These are phyloP conservation scores for Agastache rugosa DNA, from an alignment of 257 asterid species.

Conservation along the genomic window DNA sequence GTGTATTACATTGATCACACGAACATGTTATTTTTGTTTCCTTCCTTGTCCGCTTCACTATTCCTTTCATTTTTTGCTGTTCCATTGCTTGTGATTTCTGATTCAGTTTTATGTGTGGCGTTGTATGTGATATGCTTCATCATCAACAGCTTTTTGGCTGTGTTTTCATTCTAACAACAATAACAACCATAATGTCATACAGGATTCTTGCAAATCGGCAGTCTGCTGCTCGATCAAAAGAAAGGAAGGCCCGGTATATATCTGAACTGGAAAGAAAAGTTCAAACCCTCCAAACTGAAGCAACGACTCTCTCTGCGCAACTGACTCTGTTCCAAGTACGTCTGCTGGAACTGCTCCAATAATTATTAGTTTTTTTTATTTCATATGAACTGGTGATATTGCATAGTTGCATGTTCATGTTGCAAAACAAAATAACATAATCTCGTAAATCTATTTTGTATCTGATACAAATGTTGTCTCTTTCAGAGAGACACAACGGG, in stretches of 20 bases:
- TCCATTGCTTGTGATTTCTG: not conserved
- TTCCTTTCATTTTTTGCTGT: not conserved
- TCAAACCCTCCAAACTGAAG: slow-evolving; percentile 93
- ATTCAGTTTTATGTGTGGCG: not conserved
- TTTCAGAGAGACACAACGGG: slow-evolving; percentile 90
- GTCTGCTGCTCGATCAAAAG: slow-evolving; percentile 94
- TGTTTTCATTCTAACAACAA: slow-evolving; percentile 17
- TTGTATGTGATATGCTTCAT: not conserved
- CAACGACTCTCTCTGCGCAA: slow-evolving; percentile 90
- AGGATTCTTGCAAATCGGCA: slow-evolving; percentile 97
- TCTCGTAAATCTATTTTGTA: not conserved
- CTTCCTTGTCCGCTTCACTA: not conserved
- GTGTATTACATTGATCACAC: not conserved
- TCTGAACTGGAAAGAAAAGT: slow-evolving; percentile 96
- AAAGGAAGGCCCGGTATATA: slow-evolving; percentile 81
- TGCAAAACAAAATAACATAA: not conserved
- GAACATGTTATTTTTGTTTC: not conserved
- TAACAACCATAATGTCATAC: slow-evolving; percentile 14
- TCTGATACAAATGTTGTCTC: not conserved
- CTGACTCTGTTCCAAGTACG: slow-evolving; percentile 77
- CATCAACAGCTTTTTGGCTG: not conserved
- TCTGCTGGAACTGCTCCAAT: not conserved
- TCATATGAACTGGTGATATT: not conserved
- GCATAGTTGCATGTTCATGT: not conserved
- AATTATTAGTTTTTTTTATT: not conserved